Evolutionary conservation across 1,139 yeast species (phyloP), one percentile per base, ranked within the genome.

Genomic region (Candida sanyaensis): DNA sequence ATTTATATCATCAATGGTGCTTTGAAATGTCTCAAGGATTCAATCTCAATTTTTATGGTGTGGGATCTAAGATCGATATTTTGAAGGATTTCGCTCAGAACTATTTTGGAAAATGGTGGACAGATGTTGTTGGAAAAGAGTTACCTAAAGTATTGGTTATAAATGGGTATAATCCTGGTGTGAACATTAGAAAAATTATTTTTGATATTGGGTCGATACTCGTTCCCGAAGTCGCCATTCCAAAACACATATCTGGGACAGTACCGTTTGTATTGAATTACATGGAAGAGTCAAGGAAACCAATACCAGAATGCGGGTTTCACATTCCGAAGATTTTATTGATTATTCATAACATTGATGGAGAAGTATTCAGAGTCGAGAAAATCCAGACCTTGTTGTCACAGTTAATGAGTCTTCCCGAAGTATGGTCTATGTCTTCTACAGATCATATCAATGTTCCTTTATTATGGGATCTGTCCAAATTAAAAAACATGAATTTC

Each of bases 401-500:
- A 7, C 81, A 80, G 45, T 61, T 95, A 12, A 81, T 87, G 1
- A 70, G 83, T 9, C 73, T 86, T 8, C 81, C 83, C 5, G 88
- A 87, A 51, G 71, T 93, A 2, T 78, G 85, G 67, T 60, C 90
- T 1, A 63, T 93, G 1, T 79, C 89, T 5, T 83, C 96, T 0
- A 73, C 84, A 0, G 98, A 93, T 60, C 86, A 90, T 60, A 71
- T 92, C 36, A 86, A 88, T 56, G 84, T 93, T 0, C 93, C 97
- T 0, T 61, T 91, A 21, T 69, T 93, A 42, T 93, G 97, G 97
- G 96, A 92, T 59, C 84, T 88, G 49, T 81, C 82, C 46, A 79
- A 84, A 53, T 65, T 82, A 37, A 78, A 86, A 23, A 80, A 83
- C 53, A 86, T 80, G 69, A 86, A 85, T 56, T 92, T 90, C 58